Evolutionary conservation across 148 eudicot species (phyloP).

Genomic region (Bassia scoparia): DNA sequence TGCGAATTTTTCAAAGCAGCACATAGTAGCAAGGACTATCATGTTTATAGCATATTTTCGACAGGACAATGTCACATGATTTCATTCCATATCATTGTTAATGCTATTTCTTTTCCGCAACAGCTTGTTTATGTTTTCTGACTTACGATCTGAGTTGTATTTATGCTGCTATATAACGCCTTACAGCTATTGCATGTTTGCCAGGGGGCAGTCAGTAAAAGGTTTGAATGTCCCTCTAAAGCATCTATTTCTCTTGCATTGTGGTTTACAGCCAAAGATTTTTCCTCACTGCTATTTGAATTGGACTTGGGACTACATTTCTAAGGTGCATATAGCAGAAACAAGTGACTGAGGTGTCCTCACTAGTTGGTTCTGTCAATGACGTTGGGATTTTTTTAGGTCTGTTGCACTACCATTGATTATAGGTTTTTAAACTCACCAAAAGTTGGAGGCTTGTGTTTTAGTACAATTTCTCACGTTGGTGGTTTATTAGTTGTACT

Average conservation of each 20-base stretch:
- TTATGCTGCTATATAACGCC: too few species aligned
- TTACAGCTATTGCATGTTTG: background rate
- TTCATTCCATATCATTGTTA: too few species aligned
- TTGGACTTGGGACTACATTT: background rate
- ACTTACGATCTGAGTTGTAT: too few species aligned
- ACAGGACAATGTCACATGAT: too few species aligned
- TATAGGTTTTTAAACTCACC: background rate
- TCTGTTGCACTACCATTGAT: too few species aligned
- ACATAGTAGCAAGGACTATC: too few species aligned
- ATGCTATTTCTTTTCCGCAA: too few species aligned
- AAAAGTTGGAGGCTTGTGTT: background rate
- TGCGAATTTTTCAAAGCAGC: too few species aligned
- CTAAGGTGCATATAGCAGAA: background rate
- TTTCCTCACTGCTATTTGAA: background rate
- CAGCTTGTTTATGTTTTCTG: too few species aligned
- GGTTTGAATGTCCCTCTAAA: background rate
- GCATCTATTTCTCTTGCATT: background rate
- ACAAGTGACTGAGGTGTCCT: background rate
- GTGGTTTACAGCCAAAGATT: background rate
- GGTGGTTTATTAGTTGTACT: too few species aligned
- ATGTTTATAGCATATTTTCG: too few species aligned
- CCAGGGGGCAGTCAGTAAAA: background rate
- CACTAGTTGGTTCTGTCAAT: background rate
- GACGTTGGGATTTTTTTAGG: background rate
- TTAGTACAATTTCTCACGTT: background rate